Base-by-base conservation (phyloP, 805 yeast species). In the Monosporozyma unispora region DNA sequence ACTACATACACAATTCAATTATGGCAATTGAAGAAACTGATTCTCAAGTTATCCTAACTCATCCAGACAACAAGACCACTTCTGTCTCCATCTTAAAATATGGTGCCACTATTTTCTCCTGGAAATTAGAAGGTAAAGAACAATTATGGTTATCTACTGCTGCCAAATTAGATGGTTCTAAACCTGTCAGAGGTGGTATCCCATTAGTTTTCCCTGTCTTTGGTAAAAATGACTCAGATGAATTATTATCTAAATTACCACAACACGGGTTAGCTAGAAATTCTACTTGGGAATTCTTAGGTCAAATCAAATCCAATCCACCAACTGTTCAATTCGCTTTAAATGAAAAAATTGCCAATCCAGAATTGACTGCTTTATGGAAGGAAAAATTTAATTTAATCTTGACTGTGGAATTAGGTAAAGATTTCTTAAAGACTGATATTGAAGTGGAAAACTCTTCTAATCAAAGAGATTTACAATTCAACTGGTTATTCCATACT, bases 211-310 rank as follows among this genome's bases (percentile, higher is more conserved):
- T 93, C 76, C 99, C 99, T 2, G 87, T 84, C 1, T 86, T 86
- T 60, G 98, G 99, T 52, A 89, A 80, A 56, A 67, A 81, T 55
- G 72, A 74, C 29, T 73, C 77, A 7, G 75, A 71, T 49, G 85
- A 86, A 3, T 69, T 71, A 35, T 79, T 89, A 38, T 74, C 72
- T 47, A 66, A 76, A 33, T 76, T 93, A 55, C 97, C 97, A 18
- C 98, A 93, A 70, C 99, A 93, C 64, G 99, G 99, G 1, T 86
- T 93, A 70, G 99, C 96, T 18, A 77, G 99, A 67, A 84, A 79
- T 66, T 82, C 91, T 12, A 70, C 75, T 2, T 93, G 99, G 99
- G 97, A 93, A 67, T 87, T 90, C 58, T 73, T 93, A 53, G 99
- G 99, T 37, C 91, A 88, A 68, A 79, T 84, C 18, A 74, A 75